These are phyloP conservation scores for Orbilia blumenaviensis DNA, from an alignment of 2,329 filamentous ascomycete genomes.

Conservation along the genomic window DNA sequence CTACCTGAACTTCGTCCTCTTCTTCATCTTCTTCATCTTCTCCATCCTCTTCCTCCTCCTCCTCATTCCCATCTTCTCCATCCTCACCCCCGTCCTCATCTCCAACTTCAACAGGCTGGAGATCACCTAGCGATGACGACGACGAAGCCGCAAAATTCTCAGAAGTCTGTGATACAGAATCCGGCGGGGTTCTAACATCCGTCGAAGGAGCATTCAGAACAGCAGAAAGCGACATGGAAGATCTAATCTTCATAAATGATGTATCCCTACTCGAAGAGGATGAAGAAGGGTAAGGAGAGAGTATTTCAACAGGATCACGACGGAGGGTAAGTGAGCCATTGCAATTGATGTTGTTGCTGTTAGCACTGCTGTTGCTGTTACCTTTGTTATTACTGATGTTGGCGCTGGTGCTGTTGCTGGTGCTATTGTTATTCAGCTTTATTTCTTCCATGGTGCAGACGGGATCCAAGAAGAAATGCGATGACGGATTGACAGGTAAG, in stretches of 20 bases:
- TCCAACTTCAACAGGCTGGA: background rate
- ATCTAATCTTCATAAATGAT: constrained; percentile 36
- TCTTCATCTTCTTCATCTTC: background rate
- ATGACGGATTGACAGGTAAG: constrained; percentile 16
- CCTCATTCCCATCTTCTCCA: background rate
- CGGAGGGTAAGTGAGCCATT: constrained; percentile 3
- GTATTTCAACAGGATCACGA: constrained; percentile 1
- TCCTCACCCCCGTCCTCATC: background rate
- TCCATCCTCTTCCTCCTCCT: background rate
- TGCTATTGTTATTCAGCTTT: background rate
- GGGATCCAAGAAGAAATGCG: constrained; percentile 40
- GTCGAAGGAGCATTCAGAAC: constrained; percentile 36
- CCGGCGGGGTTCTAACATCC: constrained; percentile 27
- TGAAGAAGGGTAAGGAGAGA: background rate
- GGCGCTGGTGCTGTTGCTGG: background rate
- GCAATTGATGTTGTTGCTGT: background rate
- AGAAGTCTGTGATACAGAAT: constrained; percentile 45
- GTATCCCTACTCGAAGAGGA: constrained; percentile 1
- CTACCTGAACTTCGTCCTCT: background rate
- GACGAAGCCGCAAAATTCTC: background rate
- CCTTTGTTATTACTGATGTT: background rate
- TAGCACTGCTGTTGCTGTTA: background rate
- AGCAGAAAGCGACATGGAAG: constrained; percentile 39
- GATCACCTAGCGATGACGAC: constrained; percentile 15
- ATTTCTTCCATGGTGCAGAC: constrained; percentile 41